Percentiles rank a stretch among this genome's conserved stretches.
These are phyloP conservation scores for Suillus subaureus DNA, from an alignment of 768 basidiomycete genomes.

Conservation along the genomic window DNA sequence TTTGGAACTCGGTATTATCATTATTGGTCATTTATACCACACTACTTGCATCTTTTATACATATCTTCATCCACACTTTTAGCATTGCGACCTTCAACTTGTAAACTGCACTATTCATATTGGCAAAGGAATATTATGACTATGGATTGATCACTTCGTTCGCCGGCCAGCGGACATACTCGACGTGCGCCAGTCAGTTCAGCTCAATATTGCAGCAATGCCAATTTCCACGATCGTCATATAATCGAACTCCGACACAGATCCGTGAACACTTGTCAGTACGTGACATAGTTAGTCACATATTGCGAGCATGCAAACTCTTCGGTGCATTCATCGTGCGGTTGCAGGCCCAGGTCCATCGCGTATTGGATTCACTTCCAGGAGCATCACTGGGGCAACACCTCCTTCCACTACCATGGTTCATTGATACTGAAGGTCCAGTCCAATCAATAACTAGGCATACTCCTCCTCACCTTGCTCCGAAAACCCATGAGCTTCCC, in stretches of 20 bases:
- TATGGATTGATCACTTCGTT: background rate
- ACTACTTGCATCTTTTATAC: background rate
- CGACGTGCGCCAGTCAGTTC: background rate
- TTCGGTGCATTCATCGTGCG: slow-evolving; percentile 13
- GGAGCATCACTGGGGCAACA: background rate
- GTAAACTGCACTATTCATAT: background rate
- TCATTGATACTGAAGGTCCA: slow-evolving; percentile 52
- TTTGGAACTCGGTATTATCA: background rate
- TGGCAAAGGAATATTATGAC: background rate
- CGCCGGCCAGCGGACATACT: background rate
- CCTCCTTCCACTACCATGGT: slow-evolving; percentile 56
- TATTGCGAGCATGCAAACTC: slow-evolving; percentile 21
- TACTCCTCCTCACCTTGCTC: slow-evolving; percentile 28
- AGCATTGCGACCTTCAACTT: background rate
- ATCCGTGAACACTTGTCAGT: background rate
- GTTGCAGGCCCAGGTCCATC: background rate
- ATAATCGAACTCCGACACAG: background rate
- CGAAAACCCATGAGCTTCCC: slow-evolving; percentile 41
- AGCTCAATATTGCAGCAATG: no score
- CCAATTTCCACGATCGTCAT: no score
- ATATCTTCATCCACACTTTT: background rate
- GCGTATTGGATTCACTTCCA: background rate
- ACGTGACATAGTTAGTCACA: background rate
- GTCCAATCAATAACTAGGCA: slow-evolving; percentile 14
- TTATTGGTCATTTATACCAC: background rate